Evolutionary conservation across 805 yeast species (phyloP).

Genomic region (Kregervanrija fluxuum): DNA sequence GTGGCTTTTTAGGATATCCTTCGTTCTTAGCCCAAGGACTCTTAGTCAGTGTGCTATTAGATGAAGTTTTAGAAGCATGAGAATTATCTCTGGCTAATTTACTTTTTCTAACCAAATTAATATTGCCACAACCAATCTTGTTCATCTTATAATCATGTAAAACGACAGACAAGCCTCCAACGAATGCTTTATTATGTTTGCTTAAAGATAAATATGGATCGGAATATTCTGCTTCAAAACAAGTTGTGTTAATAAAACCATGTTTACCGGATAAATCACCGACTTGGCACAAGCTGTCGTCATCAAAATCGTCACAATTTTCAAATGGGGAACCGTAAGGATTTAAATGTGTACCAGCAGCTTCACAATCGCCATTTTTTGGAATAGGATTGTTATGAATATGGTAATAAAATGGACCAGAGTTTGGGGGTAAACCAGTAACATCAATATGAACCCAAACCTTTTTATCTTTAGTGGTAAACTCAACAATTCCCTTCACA

Average conservation of each 20-base stretch:
- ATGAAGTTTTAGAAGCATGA: slow-evolving; percentile 2
- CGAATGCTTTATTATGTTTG: slow-evolving; percentile 45
- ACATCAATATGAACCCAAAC: slow-evolving; percentile 64
- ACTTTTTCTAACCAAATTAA: slow-evolving; percentile 28
- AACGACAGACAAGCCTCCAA: slow-evolving; percentile 50
- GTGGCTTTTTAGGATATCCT: background rate
- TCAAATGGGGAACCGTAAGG: slow-evolving; percentile 51
- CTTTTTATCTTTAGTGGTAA: slow-evolving; percentile 44
- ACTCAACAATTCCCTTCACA: slow-evolving; percentile 47
- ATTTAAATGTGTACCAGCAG: slow-evolving; percentile 52
- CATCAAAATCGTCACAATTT: slow-evolving; percentile 39
- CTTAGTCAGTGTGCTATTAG: background rate
- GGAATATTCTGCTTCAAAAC: slow-evolving; percentile 53
- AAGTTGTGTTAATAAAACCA: slow-evolving; percentile 64
- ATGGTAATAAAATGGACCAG: slow-evolving; percentile 67
- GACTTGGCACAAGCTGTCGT: slow-evolving; percentile 55
- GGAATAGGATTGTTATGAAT: slow-evolving; percentile 55
- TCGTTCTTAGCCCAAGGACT: background rate
- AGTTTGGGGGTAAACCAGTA: slow-evolving; percentile 58
- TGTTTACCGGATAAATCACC: slow-evolving; percentile 78
- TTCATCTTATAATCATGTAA: slow-evolving; percentile 50
- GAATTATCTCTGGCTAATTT: slow-evolving; percentile 20
- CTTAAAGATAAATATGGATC: slow-evolving; percentile 64
- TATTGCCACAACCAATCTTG: slow-evolving; percentile 58
- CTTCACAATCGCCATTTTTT: slow-evolving; percentile 43